Conservation (phyloP, 140 eudicot species). For the Erigeron philadelphicus region DNA sequence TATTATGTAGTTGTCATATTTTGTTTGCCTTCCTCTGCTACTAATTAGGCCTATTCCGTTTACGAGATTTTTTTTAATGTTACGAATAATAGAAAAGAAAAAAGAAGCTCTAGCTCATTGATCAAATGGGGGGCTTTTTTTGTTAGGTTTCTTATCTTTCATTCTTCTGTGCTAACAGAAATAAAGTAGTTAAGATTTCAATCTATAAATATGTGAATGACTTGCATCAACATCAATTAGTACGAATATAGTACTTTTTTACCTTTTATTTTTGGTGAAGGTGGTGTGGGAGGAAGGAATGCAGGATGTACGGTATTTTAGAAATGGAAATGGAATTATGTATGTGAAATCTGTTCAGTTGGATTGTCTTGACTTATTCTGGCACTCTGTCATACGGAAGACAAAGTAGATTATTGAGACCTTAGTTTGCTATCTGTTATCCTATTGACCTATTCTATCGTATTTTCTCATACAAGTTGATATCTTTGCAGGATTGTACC, state of each 20-base stretch:
- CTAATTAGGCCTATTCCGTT: no score
- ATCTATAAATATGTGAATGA: no score
- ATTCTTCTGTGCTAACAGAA: not conserved
- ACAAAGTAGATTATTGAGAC: slow-evolving; percentile 13
- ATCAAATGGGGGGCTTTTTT: not conserved
- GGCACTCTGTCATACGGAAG: slow-evolving; percentile 2
- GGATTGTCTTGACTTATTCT: not conserved
- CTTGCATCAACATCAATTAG: no score
- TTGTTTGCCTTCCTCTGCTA: not conserved
- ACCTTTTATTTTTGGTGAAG: no score
- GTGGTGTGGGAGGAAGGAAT: no score
- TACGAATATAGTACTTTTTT: no score
- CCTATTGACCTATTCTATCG: not conserved
- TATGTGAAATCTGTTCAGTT: not conserved
- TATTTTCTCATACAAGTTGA: slow-evolving; percentile 3
- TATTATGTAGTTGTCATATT: not conserved
- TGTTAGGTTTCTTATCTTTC: not conserved
- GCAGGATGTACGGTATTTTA: no score
- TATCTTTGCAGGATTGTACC: slow-evolving; percentile 39
- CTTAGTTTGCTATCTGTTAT: not conserved
- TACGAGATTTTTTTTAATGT: no score
- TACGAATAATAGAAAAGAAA: no score
- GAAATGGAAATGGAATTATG: not conserved
- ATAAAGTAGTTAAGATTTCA: not conserved
- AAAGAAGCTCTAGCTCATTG: not conserved